Evolutionary conservation across 148 eudicot genomes (phyloP).

Genomic region (Rhododendron simsii): DNA sequence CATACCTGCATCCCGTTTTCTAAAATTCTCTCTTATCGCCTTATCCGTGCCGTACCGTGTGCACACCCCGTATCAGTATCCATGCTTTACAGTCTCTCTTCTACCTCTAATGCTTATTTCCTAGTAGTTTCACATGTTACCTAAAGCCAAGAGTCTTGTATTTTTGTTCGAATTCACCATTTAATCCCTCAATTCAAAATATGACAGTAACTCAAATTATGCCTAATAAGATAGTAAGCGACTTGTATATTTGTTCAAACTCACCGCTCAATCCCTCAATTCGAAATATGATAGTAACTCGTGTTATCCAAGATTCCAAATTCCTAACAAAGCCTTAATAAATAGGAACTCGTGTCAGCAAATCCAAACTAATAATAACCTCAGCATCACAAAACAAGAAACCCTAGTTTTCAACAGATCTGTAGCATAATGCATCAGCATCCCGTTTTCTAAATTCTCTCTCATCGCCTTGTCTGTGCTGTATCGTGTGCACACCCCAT

Average conservation of each 20-base stretch:
- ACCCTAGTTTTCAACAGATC: background rate
- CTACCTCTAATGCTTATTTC: too few relatives aligned
- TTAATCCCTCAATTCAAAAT: background rate
- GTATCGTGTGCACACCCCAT: background rate
- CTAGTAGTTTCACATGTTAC: background rate
- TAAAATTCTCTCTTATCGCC: too few relatives aligned
- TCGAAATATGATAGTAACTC: too few relatives aligned
- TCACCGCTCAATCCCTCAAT: background rate
- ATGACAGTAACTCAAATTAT: too few relatives aligned
- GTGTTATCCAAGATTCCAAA: background rate
- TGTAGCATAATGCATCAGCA: background rate
- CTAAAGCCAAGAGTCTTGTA: background rate
- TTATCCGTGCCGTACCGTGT: too few relatives aligned
- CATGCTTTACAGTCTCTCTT: too few relatives aligned
- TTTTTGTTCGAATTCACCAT: background rate
- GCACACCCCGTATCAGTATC: too few relatives aligned
- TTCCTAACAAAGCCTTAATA: too few relatives aligned
- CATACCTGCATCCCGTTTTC: too few relatives aligned
- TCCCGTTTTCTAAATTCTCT: background rate
- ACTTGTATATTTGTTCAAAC: background rate
- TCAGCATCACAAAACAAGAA: background rate
- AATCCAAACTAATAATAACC: background rate
- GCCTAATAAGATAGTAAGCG: background rate
- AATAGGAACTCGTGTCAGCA: background rate
- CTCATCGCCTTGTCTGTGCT: background rate